phyloP scores from a whole-genome alignment of 2,329 filamentous ascomycete genomes.

The Amylocarpus encephaloides region DNA sequence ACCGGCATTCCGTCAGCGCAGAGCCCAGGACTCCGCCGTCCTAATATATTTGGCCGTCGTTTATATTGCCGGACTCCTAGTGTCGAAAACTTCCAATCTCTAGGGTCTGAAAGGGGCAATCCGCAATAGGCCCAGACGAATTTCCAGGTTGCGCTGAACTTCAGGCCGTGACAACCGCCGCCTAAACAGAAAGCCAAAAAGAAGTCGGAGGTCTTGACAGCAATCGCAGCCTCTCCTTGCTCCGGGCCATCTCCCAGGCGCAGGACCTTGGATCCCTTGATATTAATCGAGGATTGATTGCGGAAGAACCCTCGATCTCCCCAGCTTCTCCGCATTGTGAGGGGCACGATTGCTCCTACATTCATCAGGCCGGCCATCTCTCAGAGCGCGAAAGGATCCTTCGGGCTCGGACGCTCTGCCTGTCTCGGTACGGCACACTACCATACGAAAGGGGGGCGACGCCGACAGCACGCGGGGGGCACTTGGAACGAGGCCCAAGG shows the following conservation, averaged over 20 bases:
- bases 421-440: neutral
- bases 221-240: neutral
- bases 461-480: no score
- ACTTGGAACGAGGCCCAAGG: no score
- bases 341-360: conserved; percentile 10
- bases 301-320: no score
- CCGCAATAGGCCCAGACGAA: conserved; percentile 4
- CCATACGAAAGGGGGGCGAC: neutral
- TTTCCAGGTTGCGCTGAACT: neutral
- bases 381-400: conserved; percentile 13
- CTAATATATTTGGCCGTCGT: conserved; percentile 1
- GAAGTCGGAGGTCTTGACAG: neutral
- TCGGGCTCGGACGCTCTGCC: neutral
- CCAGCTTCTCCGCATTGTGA: conserved; percentile 14
- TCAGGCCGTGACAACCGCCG: conserved; percentile 12
- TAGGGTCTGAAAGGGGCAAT: conserved; percentile 4
- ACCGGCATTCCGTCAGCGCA: conserved; percentile 4
- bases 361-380: conserved; percentile 15
- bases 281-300: no score
- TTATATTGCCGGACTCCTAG: conserved; percentile 1
- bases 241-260: neutral
- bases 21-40: neutral
- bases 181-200: conserved; percentile 10
- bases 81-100: conserved; percentile 5
- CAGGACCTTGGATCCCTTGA: no score